Conservation (phyloP, 345 rosid genomes). For the Euphorbia tirucalli region DNA sequence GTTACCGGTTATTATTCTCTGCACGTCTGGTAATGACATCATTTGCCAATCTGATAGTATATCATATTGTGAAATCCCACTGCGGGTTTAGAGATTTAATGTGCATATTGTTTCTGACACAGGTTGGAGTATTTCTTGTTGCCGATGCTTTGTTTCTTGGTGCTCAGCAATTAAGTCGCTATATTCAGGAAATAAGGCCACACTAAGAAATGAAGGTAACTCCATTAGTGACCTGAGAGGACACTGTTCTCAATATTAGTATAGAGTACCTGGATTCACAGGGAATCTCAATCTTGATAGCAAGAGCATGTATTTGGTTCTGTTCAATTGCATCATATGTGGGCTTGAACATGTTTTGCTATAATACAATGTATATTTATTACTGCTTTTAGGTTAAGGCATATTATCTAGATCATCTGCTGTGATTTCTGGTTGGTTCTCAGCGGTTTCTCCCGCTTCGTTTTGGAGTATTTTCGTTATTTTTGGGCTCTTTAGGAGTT, state of each 20-base stretch:
- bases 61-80: background rate
- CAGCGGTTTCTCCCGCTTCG: constrained; percentile 20
- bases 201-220: constrained; percentile 38
- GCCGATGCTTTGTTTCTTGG: constrained; percentile 79
- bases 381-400: constrained; percentile 34
- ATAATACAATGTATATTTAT: constrained; percentile 38
- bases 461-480: constrained; percentile 24
- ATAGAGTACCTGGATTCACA: constrained; percentile 9
- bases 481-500: constrained; percentile 34
- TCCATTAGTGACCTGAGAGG: constrained; percentile 8
- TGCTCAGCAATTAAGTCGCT: constrained; percentile 66
- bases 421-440: background rate
- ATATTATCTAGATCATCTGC: constrained; percentile 18
- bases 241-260: background rate
- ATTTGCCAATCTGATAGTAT: background rate
- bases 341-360: too few relatives aligned
- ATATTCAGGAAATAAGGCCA: constrained; percentile 66
- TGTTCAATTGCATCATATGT: too few relatives aligned
- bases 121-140: constrained; percentile 69
- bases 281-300: constrained; percentile 16
- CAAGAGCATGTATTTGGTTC: background rate
- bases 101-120: constrained; percentile 14
- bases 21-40: constrained; percentile 63
- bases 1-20: constrained; percentile 66
- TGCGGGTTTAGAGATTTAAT: constrained; percentile 7